Conservation (phyloP, 345 rosid species). For the Gossypium bickii region DNA sequence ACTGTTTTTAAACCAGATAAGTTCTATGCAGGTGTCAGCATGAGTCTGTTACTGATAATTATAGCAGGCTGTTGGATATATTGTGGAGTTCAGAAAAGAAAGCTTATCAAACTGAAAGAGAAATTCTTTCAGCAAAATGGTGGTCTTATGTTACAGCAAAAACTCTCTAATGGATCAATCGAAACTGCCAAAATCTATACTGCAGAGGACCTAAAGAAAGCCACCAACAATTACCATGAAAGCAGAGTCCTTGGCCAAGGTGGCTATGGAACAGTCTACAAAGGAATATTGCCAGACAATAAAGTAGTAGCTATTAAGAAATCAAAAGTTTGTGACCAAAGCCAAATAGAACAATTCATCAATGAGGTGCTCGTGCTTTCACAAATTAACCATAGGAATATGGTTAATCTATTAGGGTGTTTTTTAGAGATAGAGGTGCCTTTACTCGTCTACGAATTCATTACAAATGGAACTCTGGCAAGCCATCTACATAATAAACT, state of each 20-base stretch:
- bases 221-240: conserved; percentile 35
- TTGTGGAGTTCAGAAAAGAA: conserved; percentile 10
- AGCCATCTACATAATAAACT: conserved; percentile 30
- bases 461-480: conserved; percentile 38
- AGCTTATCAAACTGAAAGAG: conserved; percentile 20
- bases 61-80: neutral
- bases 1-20: neutral
- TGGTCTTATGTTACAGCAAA: conserved; percentile 35
- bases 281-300: conserved; percentile 35
- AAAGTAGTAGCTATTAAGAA: conserved; percentile 40
- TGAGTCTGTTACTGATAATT: conserved; percentile 1
- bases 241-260: conserved; percentile 36
- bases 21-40: conserved; percentile 3
- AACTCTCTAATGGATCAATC: conserved; percentile 15
- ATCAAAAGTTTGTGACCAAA: conserved; percentile 33
- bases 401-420: conserved; percentile 27
- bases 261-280: conserved; percentile 43
- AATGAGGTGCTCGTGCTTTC: conserved; percentile 44
- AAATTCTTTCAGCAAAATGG: conserved; percentile 30
- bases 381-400: conserved; percentile 42
- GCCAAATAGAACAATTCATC: conserved; percentile 43
- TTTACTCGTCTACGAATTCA: conserved; percentile 37
- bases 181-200: conserved; percentile 29
- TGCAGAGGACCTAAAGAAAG: conserved; percentile 33
- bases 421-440: conserved; percentile 43